phyloP scores from a whole-genome alignment of 2,329 filamentous ascomycete genomes.

The Aureobasidium sp. region DNA sequence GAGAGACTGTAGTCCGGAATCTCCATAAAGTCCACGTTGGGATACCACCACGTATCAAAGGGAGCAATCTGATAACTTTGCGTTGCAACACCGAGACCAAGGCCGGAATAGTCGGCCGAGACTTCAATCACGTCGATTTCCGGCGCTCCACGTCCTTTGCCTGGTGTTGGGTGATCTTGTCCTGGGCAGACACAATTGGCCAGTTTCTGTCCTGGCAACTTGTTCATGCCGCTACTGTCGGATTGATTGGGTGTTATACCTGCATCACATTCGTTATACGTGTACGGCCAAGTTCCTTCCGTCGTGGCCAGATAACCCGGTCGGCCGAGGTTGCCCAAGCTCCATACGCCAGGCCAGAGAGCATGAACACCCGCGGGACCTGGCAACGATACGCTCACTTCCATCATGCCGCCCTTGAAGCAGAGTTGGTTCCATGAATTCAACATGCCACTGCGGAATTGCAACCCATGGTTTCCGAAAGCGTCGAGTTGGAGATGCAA shows the following conservation, averaged over 20 bases:
- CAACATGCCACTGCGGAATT: constrained; percentile 46
- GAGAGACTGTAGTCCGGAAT: constrained; percentile 45
- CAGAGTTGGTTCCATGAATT: constrained; percentile 50
- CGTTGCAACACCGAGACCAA: constrained; percentile 38
- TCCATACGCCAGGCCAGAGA: constrained; percentile 49
- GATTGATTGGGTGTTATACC: constrained; percentile 47
- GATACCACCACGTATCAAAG: constrained; percentile 41
- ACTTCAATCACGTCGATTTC: constrained; percentile 45
- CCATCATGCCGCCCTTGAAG: constrained; percentile 49
- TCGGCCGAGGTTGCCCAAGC: constrained; percentile 48
- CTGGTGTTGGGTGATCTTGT: constrained; percentile 43
- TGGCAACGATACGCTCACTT: constrained; percentile 47
- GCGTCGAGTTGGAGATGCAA: constrained; percentile 41
- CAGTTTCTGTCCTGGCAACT: constrained; percentile 39
- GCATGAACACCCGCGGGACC: constrained; percentile 44
- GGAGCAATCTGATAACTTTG: constrained; percentile 46
- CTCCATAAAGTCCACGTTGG: constrained; percentile 46
- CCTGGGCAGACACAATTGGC: constrained; percentile 40
- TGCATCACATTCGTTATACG: constrained; percentile 44
- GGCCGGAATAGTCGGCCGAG: constrained; percentile 28
- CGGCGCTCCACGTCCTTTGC: constrained; percentile 41
- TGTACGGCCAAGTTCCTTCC: constrained; percentile 51
- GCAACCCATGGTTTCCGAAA: constrained; percentile 40
- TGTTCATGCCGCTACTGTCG: constrained; percentile 35
- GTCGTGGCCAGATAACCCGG: constrained; percentile 47